Evolutionary conservation across 306 rosid species (phyloP), one percentile per base, ranked within the genome.

Genomic region (Vigna nakashimae): DNA sequence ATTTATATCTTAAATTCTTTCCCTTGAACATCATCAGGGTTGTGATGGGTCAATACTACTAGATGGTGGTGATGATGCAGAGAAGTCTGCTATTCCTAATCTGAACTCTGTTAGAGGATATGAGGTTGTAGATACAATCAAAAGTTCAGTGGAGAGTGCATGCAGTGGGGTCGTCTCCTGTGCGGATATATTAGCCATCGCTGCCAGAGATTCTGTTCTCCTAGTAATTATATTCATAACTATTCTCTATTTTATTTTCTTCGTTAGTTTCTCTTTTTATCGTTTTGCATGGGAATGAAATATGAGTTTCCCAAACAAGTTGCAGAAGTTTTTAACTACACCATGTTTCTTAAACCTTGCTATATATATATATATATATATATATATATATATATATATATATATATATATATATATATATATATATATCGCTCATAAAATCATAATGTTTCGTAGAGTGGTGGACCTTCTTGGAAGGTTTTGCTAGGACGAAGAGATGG

Each of bases 111-210:
- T 69, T 0, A 87, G 98, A 80, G 97, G 98, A 73, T 90, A 81
- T 66, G 97, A 92, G 32, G 97, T 94, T 22, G 40, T 94, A 12
- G 98, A 92, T 43, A 74, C 81, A 68, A 90, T 94, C 85, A 94
- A 94, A 84, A 83, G 73, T 22, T 82, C 97, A 0, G 88, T 94
- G 89, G 98, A 94, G 76, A 89, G 81, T 82, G 86, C 85, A 3
- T 94, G 98, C 4, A 79, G 65, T 28, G 97, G 97, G 18, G 87
- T 90, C 68, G 97, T 92, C 12, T 94, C 98, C 0, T 94, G 98
- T 67, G 93, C 98, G 73, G 97, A 94, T 73, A 88, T 94, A 68
- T 60, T 94, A 43, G 62, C 98, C 73, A 72, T 94, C 26, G 97
- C 93, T 30, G 97, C 97, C 4, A 82, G 92, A 86, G 97, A 94